phyloP scores from a whole-genome alignment of 495 filamentous ascomycete genomes.

The Penicillium bovifimosum region DNA sequence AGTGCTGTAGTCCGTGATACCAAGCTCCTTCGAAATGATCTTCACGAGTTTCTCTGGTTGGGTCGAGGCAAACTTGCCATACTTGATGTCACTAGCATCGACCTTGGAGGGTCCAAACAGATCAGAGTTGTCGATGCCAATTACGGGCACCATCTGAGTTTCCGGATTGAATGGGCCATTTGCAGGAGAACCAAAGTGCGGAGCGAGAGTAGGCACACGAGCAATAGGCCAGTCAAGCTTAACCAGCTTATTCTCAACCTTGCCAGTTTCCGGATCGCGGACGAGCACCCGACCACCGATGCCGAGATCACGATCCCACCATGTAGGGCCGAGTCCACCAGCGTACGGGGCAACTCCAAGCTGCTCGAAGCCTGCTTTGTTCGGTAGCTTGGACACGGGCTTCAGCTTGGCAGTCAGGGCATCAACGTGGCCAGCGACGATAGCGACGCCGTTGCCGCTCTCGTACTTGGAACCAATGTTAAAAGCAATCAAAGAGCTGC shows the following conservation, averaged over 20 bases:
- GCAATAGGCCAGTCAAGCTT: slow-evolving; percentile 94
- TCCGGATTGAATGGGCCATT: slow-evolving; percentile 78
- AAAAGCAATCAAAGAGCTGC: slow-evolving; percentile 83
- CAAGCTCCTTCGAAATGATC: slow-evolving; percentile 69
- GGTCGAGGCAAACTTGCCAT: slow-evolving; percentile 65
- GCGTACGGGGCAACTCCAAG: slow-evolving; percentile 91
- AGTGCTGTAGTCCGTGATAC: slow-evolving; percentile 57
- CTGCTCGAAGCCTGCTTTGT: slow-evolving; percentile 78
- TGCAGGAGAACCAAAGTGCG: slow-evolving; percentile 83
- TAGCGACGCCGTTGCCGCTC: slow-evolving; percentile 75
- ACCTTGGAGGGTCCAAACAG: slow-evolving; percentile 27
- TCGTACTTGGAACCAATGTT: slow-evolving; percentile 73
- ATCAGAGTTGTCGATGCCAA: slow-evolving; percentile 77
- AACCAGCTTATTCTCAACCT: slow-evolving; percentile 76
- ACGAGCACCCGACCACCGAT: slow-evolving; percentile 87
- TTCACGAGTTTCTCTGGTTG: slow-evolving; percentile 82
- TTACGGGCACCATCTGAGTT: slow-evolving; percentile 90
- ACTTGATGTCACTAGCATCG: slow-evolving; percentile 28
- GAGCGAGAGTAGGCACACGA: slow-evolving; percentile 84
- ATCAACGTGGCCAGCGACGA: slow-evolving; percentile 87
- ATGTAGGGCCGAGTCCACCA: slow-evolving; percentile 75
- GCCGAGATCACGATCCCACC: slow-evolving; percentile 92
- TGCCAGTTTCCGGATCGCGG: slow-evolving; percentile 63
- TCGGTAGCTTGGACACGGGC: slow-evolving; percentile 76
- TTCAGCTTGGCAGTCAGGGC: slow-evolving; percentile 84